Conservation (phyloP, 345 rosid genomes). For the Odontarrhena argentea region DNA sequence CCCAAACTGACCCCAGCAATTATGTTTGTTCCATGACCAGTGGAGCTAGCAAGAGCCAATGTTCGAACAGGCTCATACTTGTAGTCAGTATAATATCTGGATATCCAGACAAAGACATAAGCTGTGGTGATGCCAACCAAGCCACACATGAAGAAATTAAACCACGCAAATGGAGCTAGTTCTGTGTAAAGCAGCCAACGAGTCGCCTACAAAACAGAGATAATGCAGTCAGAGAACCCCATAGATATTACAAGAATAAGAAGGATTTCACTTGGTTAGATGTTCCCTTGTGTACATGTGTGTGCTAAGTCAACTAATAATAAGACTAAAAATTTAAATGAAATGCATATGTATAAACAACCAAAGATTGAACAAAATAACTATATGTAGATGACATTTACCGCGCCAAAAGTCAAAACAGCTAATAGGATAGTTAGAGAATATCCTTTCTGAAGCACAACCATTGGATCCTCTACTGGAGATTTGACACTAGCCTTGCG, state of each 20-base stretch:
- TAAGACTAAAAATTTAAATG: too few species aligned
- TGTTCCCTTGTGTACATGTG: too few species aligned
- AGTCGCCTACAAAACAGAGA: constrained; percentile 69
- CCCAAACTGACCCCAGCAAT: constrained; percentile 99
- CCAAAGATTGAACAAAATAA: too few species aligned
- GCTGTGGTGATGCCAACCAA: constrained; percentile 97
- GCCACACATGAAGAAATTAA: constrained; percentile 90
- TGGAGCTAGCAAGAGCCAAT: constrained; percentile 94
- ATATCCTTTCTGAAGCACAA: constrained; percentile 97
- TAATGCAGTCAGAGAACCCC: constrained; percentile 19
- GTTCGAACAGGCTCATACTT: constrained; percentile 94
- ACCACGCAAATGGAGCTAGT: constrained; percentile 98
- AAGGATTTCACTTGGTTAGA: background rate
- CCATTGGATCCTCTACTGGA: constrained; percentile 91
- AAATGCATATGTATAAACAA: too few species aligned
- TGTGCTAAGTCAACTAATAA: too few species aligned
- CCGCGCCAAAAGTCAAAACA: constrained; percentile 83
- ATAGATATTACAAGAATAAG: background rate
- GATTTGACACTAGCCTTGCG: constrained; percentile 76
- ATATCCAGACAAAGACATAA: constrained; percentile 86
- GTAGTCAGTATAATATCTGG: constrained; percentile 96
- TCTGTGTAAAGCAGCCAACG: constrained; percentile 98
- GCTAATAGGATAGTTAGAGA: constrained; percentile 84
- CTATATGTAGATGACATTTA: constrained; percentile 43
- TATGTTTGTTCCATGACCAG: constrained; percentile 98